Evolutionary conservation across 2,329 filamentous ascomycete species (phyloP), one percentile per base, ranked within the genome.

Genomic region (Hymenoscyphus infarciens): DNA sequence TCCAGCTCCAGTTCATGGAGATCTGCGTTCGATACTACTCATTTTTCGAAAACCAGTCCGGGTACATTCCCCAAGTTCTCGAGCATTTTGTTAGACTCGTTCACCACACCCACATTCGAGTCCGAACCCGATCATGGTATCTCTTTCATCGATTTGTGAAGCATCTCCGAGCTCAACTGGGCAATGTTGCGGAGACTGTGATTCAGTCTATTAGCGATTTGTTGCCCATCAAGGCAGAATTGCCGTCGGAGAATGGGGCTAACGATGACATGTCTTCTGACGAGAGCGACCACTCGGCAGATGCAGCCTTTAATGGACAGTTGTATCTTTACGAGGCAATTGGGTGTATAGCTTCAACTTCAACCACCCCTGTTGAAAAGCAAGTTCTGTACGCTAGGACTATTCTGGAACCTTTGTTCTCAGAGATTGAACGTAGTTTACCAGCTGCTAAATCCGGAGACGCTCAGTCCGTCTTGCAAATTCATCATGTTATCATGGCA

Each of bases 1-100:
- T 97, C 59, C 86, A 97, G 67, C 82, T 99, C 25, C 92, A 97
- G 77, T 99, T 96, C 74, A 97, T 99, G 93, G 95, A 99, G 75
- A 96, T 97, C 39, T 97, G 93, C 75, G 93, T 97, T 61, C 88
- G 95, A 58, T 99, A 99, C 77, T 91, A 89, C 74, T 85, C 87
- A 31, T 96, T 97, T 75, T 98, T 99, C 74, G 93, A 98, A 73
- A 86, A 87, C 61, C 90, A 97, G 72, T 82, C 87, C 33, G 82
- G 88, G 25, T 87, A 91, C 64, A 96, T 98, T 57, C 91, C 91
- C 1, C 89, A 88, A 67, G 92, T 95, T 1, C 82, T 99, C 52
- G 92, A 97, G 72, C 92, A 89, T 73, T 98, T 99, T 75, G 91
- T 99, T 55, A 86, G 88, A 13, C 84, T 97, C 56, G 91, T 95